Evolutionary conservation across 371 early-diverging fungal species (phyloP).

Genomic region (Lichtheimia ramosa): DNA sequence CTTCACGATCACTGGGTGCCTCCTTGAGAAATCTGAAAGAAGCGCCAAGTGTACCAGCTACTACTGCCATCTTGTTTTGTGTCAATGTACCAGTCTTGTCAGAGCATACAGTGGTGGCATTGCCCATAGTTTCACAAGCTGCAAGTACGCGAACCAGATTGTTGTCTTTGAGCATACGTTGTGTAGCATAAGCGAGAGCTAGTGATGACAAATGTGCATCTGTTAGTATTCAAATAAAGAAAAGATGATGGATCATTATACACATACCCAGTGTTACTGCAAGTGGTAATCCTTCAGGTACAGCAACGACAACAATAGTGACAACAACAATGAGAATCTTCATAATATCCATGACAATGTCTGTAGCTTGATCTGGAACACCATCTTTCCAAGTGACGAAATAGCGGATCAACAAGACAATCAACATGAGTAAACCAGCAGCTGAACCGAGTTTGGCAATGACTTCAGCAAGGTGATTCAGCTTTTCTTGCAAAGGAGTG

Average conservation of each 20-base stretch:
- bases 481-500: conserved; percentile 76
- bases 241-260: conserved; percentile 1
- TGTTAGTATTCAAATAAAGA: background rate
- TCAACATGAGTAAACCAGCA: conserved; percentile 67
- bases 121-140: conserved; percentile 95
- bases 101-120: conserved; percentile 88
- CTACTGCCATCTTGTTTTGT: conserved; percentile 90
- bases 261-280: conserved; percentile 65
- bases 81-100: conserved; percentile 94
- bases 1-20: conserved; percentile 27
- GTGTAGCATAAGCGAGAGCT: conserved; percentile 77
- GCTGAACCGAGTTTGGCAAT: conserved; percentile 75
- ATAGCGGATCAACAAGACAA: conserved; percentile 63
- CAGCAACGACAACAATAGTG: conserved; percentile 80
- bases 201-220: conserved; percentile 9
- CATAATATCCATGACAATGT: conserved; percentile 56
- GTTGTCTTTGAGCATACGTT: conserved; percentile 86
- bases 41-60: conserved; percentile 64
- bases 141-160: conserved; percentile 87
- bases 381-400: conserved; percentile 46
- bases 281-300: conserved; percentile 80
- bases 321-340: conserved; percentile 70
- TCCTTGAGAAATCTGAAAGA: conserved; percentile 41
- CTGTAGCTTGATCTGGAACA: conserved; percentile 28
- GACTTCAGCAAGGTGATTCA: conserved; percentile 64